These are phyloP conservation scores for Crucibulum laeve DNA, from an alignment of 768 basidiomycete species.

Conservation along the genomic window DNA sequence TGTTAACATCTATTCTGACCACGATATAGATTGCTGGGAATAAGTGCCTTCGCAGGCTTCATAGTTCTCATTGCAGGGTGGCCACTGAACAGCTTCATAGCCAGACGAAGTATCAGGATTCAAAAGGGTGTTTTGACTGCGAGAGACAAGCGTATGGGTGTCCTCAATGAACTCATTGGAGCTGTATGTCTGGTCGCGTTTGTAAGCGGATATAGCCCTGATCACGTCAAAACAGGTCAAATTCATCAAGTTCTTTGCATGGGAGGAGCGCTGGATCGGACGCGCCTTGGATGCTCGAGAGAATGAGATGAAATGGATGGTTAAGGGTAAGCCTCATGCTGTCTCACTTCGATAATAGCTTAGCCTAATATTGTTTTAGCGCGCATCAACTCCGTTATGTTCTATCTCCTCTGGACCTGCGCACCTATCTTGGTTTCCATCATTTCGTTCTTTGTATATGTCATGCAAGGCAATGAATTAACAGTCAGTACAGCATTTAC, in stretches of 20 bases:
- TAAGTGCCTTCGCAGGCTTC: slow-evolving; percentile 75
- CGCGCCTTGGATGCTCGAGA: slow-evolving; percentile 60
- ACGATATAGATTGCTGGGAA: slow-evolving; percentile 44
- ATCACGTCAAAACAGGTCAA: slow-evolving; percentile 40
- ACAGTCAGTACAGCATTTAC: slow-evolving; percentile 84
- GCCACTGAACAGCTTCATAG: slow-evolving; percentile 68
- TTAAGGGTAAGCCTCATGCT: slow-evolving; percentile 44
- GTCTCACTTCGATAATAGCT: neutral
- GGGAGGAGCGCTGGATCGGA: slow-evolving; percentile 74
- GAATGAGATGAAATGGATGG: slow-evolving; percentile 72
- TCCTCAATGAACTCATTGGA: slow-evolving; percentile 73
- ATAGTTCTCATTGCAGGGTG: slow-evolving; percentile 59
- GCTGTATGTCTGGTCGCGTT: slow-evolving; percentile 35
- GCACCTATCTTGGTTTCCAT: slow-evolving; percentile 81
- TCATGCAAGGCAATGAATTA: slow-evolving; percentile 68
- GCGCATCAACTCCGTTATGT: slow-evolving; percentile 68
- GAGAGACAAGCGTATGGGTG: slow-evolving; percentile 72
- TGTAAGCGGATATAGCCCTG: neutral
- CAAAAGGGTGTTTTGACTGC: slow-evolving; percentile 57
- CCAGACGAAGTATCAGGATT: slow-evolving; percentile 55
- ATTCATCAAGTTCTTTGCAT: slow-evolving; percentile 83
- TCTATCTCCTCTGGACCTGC: slow-evolving; percentile 66
- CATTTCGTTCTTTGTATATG: slow-evolving; percentile 71
- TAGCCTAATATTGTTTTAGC: slow-evolving; percentile 27
- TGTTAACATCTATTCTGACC: neutral